phyloP scores from a whole-genome alignment of 371 early-diverging fungal genomes.

The Mucor ambiguus region DNA sequence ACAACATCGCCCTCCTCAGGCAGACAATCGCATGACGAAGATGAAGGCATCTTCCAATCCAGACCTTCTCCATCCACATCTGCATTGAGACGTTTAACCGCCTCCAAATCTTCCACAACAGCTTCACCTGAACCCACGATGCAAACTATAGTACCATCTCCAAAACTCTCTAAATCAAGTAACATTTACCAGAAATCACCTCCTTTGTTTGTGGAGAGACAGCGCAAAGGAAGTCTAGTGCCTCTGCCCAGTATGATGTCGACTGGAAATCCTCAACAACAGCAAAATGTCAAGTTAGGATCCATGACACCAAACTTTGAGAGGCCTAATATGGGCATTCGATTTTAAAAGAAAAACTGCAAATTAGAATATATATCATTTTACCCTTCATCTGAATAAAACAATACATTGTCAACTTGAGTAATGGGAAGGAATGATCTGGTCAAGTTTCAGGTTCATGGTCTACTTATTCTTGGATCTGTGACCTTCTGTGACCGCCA shows the following conservation, averaged over 20 bases:
- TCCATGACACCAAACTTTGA: conserved; percentile 17
- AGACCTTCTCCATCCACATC: background rate
- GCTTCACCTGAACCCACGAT: conserved; percentile 14
- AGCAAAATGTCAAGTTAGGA: conserved; percentile 6
- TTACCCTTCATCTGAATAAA: background rate
- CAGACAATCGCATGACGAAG: conserved; percentile 10
- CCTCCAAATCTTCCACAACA: conserved; percentile 22
- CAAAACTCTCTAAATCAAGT: conserved; percentile 27
- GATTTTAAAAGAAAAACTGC: conserved; percentile 13
- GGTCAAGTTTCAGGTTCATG: background rate
- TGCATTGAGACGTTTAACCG: conserved; percentile 18
- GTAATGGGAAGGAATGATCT: background rate
- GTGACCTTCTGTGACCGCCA: background rate
- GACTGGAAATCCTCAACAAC: background rate
- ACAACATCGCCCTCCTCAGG: background rate
- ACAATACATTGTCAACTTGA: background rate
- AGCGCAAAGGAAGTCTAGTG: conserved; percentile 23
- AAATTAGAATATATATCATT: background rate
- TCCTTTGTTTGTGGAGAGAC: conserved; percentile 16
- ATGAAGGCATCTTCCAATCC: background rate
- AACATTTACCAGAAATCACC: conserved; percentile 8
- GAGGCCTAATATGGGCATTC: conserved; percentile 18
- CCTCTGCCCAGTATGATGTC: conserved; percentile 10
- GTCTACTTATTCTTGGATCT: background rate
- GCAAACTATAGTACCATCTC: conserved; percentile 6